Base-by-base conservation (phyloP, 805 yeast species). In the Clavispora fructus region DNA sequence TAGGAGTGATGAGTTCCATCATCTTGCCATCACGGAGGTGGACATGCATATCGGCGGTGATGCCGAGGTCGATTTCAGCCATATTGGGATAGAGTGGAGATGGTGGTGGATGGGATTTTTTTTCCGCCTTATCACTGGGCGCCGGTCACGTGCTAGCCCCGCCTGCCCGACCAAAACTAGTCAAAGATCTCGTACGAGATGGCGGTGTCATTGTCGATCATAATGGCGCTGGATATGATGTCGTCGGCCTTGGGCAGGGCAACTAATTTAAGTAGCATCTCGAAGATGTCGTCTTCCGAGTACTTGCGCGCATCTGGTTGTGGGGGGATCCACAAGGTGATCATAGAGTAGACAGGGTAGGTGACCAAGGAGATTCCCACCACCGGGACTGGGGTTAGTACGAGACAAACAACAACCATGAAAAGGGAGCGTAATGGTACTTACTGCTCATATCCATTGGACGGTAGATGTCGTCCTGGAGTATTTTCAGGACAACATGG, bases 1-100 rank as follows among this genome's bases (percentile, higher is more conserved):
- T 85, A 7, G 99, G 99, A 0, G 97, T 78, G 35, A 91, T 87
- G 32, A 88, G 77, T 56, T 87, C 85, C 85, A 90, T 89, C 97
- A 94, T 91, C 7, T 76, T 74, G 1, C 96, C 97, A 49, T 92
- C 96, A 60, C 99, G 86, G 32, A 94, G 79, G 63, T 94, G 99
- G 42, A 94, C 98, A 61, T 94, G 99, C 78, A 89, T 82, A 65
- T 94, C 99, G 14, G 92, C 94, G 2, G 95, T 79, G 40, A 78
- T 63, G 6, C 94, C 94, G 33, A 87, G 66, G 49, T 81, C 75
- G 27, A 78, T 70, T 55, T 68, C 69, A 9, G 54, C 6, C 57
- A 53, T 54, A 14, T 23, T 16, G 46, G n/a, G 11, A 5, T 16
- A 7, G n/a, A 11, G 29, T 25, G 39, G 17, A 25, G 39, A 26